phyloP scores from a whole-genome alignment of 2,329 filamentous ascomycete species.

The Pseudogymnoascus destructans region DNA sequence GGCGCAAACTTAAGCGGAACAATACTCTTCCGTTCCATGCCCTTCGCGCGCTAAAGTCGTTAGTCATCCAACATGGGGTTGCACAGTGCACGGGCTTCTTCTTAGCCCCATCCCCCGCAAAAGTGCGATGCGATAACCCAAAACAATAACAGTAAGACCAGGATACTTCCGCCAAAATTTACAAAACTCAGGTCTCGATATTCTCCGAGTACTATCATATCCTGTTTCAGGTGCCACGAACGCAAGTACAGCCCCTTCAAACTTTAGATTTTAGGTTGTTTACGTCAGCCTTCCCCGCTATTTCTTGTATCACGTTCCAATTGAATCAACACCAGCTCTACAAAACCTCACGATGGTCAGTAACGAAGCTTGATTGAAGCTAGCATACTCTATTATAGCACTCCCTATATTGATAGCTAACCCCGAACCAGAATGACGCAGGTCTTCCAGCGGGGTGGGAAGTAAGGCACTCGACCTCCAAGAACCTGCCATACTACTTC shows the following conservation, averaged over 20 bases:
- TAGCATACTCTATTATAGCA: background rate
- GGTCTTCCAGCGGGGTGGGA: conserved; percentile 85
- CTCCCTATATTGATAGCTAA: background rate
- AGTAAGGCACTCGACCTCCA: conserved; percentile 94
- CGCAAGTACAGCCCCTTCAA: conserved; percentile 11
- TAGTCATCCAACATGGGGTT: background rate
- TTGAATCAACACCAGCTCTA: background rate
- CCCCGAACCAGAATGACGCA: conserved; percentile 47
- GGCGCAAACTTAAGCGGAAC: background rate
- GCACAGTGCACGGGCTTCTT: background rate
- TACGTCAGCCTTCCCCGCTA: conserved; percentile 11
- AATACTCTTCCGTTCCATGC: background rate
- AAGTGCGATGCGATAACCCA: conserved; percentile 4
- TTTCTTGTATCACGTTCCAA: conserved; percentile 8
- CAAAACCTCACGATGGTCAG: background rate
- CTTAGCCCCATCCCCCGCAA: conserved; percentile 1
- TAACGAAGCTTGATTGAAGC: background rate
- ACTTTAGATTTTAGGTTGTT: background rate
- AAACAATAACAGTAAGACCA: conserved; percentile 7
- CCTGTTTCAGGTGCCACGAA: conserved; percentile 1
- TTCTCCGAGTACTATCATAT: conserved; percentile 3
- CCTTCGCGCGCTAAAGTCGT: background rate
- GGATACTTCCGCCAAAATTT: conserved; percentile 1
- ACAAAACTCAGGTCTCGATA: background rate
- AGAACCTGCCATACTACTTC: conserved; percentile 99